Base-by-base conservation (phyloP, 371 early-diverging fungal genomes). In the Circinella umbellata region DNA sequence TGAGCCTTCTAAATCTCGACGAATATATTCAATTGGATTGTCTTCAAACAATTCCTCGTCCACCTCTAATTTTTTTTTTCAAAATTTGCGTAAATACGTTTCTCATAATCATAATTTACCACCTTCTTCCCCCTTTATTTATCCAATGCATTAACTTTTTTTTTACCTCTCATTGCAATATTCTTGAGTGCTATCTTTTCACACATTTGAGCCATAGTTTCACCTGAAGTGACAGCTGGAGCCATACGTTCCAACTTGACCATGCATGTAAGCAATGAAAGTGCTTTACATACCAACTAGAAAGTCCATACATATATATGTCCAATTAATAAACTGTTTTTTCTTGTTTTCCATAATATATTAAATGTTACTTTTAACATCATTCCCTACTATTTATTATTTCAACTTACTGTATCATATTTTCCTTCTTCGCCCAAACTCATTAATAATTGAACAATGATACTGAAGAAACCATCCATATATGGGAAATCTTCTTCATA, bases 31-130 rank as follows among this genome's bases (percentile, higher is more conserved):
- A 70, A 98, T 91, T 8, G 97, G 96, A 60, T 98, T 98, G 74
- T 98, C 98, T 74, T 98, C 96, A 79, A 97, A 98, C 65, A 95
- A 74, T 70, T 98, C 98, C 80, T 94, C 94, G 73, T 99, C 99
- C 10, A 88, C 79, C 66, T 90, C 95, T 92, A 62, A 20, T 70
- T 20, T 64, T 46, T 20, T 36, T 36, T 27, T 34, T 8, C 5
- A 51, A 14, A 51, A 51, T 15, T 13, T n/a, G 4, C 4, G n/a
- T 51, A 17, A 4, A 4, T 15, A 51, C 17, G 14, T n/a, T 13
- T 17, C 15, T 17, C 47, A 47, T 15, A 0, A 15, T 11, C 47
- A 47, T 15, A 47, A 17, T 51, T 13, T 51, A 1, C 3, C 3
- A 42, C 3, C 3, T 11, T 3, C 42, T 42, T 11, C 42, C 6